phyloP scores from a whole-genome alignment of 495 filamentous ascomycete species.

The Staphylotrichum tortipilum region DNA sequence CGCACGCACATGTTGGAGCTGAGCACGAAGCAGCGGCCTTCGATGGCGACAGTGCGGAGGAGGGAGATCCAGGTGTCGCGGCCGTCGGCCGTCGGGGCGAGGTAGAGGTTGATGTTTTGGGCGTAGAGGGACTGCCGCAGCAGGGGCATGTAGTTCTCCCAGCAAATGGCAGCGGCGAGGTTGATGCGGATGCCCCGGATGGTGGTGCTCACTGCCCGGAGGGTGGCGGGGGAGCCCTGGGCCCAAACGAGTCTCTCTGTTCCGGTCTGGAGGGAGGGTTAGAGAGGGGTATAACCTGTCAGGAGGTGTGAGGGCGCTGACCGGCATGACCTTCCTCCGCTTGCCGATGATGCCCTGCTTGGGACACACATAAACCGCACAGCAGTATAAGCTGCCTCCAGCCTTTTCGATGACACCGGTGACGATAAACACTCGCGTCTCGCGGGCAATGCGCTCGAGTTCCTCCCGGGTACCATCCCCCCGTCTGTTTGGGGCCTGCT shows the following conservation, averaged over 20 bases:
- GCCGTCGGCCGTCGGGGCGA: constrained; percentile 84
- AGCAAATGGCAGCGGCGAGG: constrained; percentile 83
- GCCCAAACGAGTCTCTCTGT: constrained; percentile 83
- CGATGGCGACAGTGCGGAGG: constrained; percentile 70
- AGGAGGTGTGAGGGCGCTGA: constrained; percentile 20
- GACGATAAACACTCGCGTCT: constrained; percentile 73
- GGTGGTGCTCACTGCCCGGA: constrained; percentile 72
- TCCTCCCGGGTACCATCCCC: constrained; percentile 83
- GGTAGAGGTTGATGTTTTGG: constrained; percentile 88
- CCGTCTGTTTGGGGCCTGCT: constrained; percentile 41
- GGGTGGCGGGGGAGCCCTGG: constrained; percentile 70
- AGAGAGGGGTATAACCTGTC: too few relatives aligned
- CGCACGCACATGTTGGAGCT: constrained; percentile 76
- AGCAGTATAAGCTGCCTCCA: constrained; percentile 79
- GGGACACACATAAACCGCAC: constrained; percentile 76
- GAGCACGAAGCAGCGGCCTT: constrained; percentile 81
- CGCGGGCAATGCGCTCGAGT: constrained; percentile 61
- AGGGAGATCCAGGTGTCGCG: constrained; percentile 77
- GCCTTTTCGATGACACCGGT: constrained; percentile 70
- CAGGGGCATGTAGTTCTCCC: constrained; percentile 96
- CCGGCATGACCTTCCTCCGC: constrained; percentile 88
- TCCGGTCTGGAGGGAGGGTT: constrained; percentile 47
- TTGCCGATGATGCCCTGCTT: constrained; percentile 65
- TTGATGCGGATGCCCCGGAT: constrained; percentile 70
- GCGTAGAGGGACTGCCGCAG: constrained; percentile 64